Conservation (phyloP, 805 yeast genomes). For the Yamadazyma philogaea region DNA sequence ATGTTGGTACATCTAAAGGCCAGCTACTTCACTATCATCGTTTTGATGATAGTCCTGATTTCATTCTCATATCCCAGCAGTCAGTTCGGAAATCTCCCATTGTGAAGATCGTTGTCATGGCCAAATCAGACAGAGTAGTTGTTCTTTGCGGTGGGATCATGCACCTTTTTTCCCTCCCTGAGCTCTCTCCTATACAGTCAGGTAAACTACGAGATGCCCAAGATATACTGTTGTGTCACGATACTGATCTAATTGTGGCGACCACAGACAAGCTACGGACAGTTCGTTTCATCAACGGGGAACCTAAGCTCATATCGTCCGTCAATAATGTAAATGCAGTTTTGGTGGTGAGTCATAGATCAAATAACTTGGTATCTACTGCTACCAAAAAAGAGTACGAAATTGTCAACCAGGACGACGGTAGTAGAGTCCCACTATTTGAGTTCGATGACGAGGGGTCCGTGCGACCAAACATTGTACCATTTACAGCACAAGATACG, state of each 20-base stretch:
- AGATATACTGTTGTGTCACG: constrained; percentile 26
- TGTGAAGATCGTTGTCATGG: constrained; percentile 24
- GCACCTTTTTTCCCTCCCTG: constrained; percentile 33
- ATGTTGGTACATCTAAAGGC: constrained; percentile 37
- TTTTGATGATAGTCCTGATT: constrained; percentile 38
- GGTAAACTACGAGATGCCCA: constrained; percentile 36
- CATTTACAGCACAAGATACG: constrained; percentile 20
- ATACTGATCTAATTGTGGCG: constrained; percentile 20
- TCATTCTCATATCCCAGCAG: constrained; percentile 23
- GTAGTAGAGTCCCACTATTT: constrained; percentile 29
- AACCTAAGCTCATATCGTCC: constrained; percentile 31
- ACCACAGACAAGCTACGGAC: constrained; percentile 30
- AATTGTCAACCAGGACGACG: constrained; percentile 33
- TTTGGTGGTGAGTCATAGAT: constrained; percentile 25
- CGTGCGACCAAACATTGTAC: constrained; percentile 23
- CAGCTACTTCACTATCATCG: constrained; percentile 36
- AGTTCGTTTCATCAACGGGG: constrained; percentile 25
- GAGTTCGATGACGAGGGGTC: constrained; percentile 9
- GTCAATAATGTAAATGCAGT: constrained; percentile 29
- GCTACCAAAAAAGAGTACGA: constrained; percentile 34
- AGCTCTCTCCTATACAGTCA: constrained; percentile 33
- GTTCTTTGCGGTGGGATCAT: constrained; percentile 25
- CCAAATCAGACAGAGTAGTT: constrained; percentile 21
- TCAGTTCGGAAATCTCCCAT: constrained; percentile 16
- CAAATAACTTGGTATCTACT: constrained; percentile 28